Evolutionary conservation across 2,329 filamentous ascomycete species (phyloP), one percentile per base, ranked within the genome.

Genomic region (Dactylellina sp.): DNA sequence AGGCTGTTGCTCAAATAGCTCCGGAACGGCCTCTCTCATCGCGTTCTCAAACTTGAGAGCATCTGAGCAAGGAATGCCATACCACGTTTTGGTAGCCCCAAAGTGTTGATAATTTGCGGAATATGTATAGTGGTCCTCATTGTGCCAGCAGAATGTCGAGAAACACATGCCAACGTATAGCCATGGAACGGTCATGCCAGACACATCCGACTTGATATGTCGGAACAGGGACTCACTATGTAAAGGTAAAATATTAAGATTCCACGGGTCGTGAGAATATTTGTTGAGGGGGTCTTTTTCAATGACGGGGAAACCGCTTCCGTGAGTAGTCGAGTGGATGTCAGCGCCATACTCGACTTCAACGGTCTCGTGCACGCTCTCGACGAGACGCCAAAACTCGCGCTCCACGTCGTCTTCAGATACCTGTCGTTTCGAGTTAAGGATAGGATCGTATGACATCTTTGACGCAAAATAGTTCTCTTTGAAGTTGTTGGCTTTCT

Each of bases 111-210:
- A 99, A 77, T 99, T 99, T 59, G 95, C 91, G 0, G 95, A 99
- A 80, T 98, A 99, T 1, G 95, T 90, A 80, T 97, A 97, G 80
- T 99, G 95, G 79, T 99, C 95, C 79, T 99, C 95, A 76, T 97
- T 97, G 81, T 99, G 95, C 95, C 95, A 99, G 81, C 95, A 99
- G 80, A 99, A 99, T 0, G 95, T 98, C 0, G 95, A 99, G 80
- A 99, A 99, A 40, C 96, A 96, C 95, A 99, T 99, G 75, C 95
- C 95, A 2, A 99, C 95, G 80, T 99, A 99, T 2, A 99, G 88
- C 95, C 95, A 99, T 0, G 95, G 95, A 6, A 99, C 94, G 0
- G 95, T 99, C 95, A 99, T 99, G 39, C 95, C 95, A 1, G 95
- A 98, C 60, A 99, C 96, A 79, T 99, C 95, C 0, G 94, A 92